Conservation (phyloP, 2,329 filamentous ascomycete species). For the Exophiala oligosperma region DNA sequence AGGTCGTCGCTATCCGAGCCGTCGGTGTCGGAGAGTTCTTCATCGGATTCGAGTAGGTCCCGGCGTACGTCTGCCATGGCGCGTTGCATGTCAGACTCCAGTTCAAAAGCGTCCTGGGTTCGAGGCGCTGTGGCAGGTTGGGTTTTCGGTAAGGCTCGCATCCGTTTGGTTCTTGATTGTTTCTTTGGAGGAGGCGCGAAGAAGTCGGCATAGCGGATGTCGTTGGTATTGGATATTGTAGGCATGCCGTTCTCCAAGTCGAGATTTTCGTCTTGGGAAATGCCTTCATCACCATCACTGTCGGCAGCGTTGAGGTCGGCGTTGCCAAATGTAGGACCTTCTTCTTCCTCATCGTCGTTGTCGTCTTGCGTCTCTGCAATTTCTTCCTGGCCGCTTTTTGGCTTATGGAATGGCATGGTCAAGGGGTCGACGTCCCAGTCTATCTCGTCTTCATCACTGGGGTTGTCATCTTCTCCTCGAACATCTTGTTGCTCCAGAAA, state of each 20-base stretch:
- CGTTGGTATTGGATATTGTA: constrained; percentile 73
- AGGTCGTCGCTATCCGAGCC: constrained; percentile 22
- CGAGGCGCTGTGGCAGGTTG: constrained; percentile 48
- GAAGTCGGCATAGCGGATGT: constrained; percentile 89
- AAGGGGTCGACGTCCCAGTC: constrained; percentile 85
- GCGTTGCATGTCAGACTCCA: constrained; percentile 70
- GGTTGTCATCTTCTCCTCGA: constrained; percentile 71
- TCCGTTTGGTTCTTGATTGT: constrained; percentile 57
- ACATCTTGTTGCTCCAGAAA: constrained; percentile 84
- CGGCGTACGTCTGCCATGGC: constrained; percentile 85
- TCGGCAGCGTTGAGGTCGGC: constrained; percentile 71
- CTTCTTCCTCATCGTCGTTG: constrained; percentile 67
- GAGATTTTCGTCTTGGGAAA: constrained; percentile 50
- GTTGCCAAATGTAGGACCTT: constrained; percentile 80
- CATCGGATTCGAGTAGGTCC: constrained; percentile 82
- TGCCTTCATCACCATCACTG: constrained; percentile 64
- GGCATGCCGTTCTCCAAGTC: constrained; percentile 58
- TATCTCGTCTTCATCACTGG: constrained; percentile 80
- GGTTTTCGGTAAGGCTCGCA: constrained; percentile 56
- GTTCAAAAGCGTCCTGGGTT: constrained; percentile 40
- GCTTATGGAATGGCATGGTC: constrained; percentile 31
- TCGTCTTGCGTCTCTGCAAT: constrained; percentile 34
- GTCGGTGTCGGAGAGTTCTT: constrained; percentile 64
- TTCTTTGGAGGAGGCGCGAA: constrained; percentile 83
- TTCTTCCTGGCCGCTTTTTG: constrained; percentile 28